A percentile compares a stretch with the other conserved stretches of the same genome.
phyloP scores from a whole-genome alignment of 2,329 filamentous ascomycete genomes.

The Paraphaeosphaeria sporulosa region DNA sequence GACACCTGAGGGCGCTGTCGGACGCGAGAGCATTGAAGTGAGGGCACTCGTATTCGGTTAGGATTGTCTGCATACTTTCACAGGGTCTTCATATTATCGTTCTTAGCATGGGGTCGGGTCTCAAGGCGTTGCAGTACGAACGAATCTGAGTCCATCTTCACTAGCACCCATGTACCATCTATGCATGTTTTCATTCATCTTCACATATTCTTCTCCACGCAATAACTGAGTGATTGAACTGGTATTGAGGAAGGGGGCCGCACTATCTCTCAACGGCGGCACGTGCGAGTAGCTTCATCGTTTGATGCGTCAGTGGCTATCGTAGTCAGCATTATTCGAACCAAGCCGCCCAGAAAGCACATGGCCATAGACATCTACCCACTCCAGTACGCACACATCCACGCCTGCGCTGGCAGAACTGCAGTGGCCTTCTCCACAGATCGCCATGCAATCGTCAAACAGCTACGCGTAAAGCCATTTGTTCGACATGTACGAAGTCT shows the following conservation, averaged over 20 bases:
- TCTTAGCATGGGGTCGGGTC: not conserved
- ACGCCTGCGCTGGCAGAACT: slow-evolving; percentile 9
- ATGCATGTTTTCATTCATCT: not conserved
- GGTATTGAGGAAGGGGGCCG: not conserved
- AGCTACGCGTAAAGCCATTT: slow-evolving; percentile 11
- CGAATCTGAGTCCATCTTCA: too few species aligned
- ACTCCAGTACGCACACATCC: slow-evolving; percentile 9
- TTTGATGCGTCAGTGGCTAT: too few species aligned
- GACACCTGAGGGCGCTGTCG: slow-evolving; percentile 72
- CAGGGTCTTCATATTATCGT: too few species aligned
- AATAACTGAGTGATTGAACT: not conserved
- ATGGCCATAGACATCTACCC: not conserved
- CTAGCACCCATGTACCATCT: too few species aligned
- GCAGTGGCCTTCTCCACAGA: slow-evolving; percentile 11
- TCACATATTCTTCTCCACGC: not conserved
- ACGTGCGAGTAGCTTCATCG: not conserved
- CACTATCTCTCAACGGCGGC: not conserved
- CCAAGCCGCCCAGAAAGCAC: not conserved
- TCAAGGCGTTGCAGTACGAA: not conserved
- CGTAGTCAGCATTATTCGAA: not conserved
- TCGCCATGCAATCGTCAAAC: slow-evolving; percentile 11
- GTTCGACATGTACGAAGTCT: slow-evolving; percentile 12
- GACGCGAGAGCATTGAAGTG: slow-evolving; percentile 89
- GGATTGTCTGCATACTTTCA: not conserved
- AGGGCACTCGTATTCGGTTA: slow-evolving; percentile 81